Evolutionary conservation across 2,329 filamentous ascomycete species (phyloP).

Genomic region (Aspergillus intermedius): DNA sequence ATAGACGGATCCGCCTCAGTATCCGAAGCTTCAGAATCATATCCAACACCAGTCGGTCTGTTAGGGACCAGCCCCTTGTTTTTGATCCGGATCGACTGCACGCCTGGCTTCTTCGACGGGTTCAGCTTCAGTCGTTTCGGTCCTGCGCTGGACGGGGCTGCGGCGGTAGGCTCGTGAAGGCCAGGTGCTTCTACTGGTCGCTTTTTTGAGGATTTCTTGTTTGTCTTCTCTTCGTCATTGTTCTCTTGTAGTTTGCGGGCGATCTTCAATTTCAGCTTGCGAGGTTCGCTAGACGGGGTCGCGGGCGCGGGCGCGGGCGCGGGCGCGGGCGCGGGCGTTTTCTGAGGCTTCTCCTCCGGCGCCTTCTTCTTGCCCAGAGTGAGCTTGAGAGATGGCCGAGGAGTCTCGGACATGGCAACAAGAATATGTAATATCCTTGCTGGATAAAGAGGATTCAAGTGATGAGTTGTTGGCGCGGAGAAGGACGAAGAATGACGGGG

Average conservation of each 20-base stretch:
- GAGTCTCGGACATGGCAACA: constrained; percentile 28
- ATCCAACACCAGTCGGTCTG: constrained; percentile 75
- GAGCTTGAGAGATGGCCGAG: constrained; percentile 35
- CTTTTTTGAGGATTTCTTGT: constrained; percentile 35
- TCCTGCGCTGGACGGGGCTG: constrained; percentile 14
- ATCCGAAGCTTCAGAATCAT: constrained; percentile 93
- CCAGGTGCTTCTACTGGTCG: constrained; percentile 27
- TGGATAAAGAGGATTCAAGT: constrained; percentile 5
- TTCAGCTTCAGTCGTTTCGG: constrained; percentile 36
- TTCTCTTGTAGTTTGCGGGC: constrained; percentile 22
- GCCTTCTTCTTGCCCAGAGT: constrained; percentile 35
- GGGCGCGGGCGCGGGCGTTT: constrained; percentile 13
- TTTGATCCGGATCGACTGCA: constrained; percentile 53
- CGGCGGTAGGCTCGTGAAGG: constrained; percentile 18
- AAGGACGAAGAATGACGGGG: not conserved
- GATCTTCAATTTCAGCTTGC: constrained; percentile 39
- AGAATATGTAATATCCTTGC: constrained; percentile 4
- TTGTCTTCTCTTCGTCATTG: constrained; percentile 16
- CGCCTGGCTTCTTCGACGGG: constrained; percentile 30
- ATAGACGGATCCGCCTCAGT: constrained; percentile 79
- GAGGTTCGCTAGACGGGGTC: constrained; percentile 19
- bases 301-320: constrained; percentile 14
- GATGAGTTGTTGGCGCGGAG: not conserved
- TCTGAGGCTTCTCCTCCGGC: constrained; percentile 17
- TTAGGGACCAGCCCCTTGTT: constrained; percentile 62